Base-by-base conservation (phyloP, 257 asterid genomes). In the Phtheirospermum japonicum region DNA sequence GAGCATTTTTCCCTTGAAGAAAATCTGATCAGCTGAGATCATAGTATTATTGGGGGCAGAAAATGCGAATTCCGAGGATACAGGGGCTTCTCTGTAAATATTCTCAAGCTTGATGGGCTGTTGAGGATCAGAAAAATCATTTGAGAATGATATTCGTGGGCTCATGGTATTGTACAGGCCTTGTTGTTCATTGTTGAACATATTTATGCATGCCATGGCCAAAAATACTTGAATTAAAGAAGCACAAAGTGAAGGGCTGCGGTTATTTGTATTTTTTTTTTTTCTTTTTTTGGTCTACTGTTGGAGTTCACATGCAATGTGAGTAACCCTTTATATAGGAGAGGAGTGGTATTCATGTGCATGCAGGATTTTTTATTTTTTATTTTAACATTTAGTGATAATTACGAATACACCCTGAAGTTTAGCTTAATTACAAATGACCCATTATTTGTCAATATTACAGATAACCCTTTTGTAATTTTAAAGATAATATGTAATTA, bases 111-210 rank as follows among this genome's bases (percentile, higher is more conserved):
- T 89, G 28, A 60, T 62, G 18, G 74, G 71, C 63, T 69, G 88
- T 48, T 79, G 31, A 59, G 16, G 28, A 48, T 88, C 94, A n/a
- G 72, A 82, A 63, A 90, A 88, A 31, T 90, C 96, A 61, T 76
- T 88, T 4, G 98, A 90, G 83, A 90, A 90, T 37, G 97, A 90
- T 72, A 90, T 87, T 82, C 96, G 82, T 74, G 97, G 95, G 51
- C 81, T 69, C 75, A 77, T 77, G 18, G 82, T 23, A 14, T 75
- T 59, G 78, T 76, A 64, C 7, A 42, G 49, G 49, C 49, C 18
- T 48, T 48, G 28, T 30, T 88, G 96, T 10, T 89, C 95, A 67
- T 82, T 83, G 71, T 76, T 85, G 72, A 81, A 66, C 87, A 82
- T 68, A 73, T 88, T 87, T 71, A 90, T 28, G 83, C 90, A 90